These are phyloP conservation scores for Theileria luwenshuni DNA, from an alignment of 169 alveolate species.

Conservation along the genomic window DNA sequence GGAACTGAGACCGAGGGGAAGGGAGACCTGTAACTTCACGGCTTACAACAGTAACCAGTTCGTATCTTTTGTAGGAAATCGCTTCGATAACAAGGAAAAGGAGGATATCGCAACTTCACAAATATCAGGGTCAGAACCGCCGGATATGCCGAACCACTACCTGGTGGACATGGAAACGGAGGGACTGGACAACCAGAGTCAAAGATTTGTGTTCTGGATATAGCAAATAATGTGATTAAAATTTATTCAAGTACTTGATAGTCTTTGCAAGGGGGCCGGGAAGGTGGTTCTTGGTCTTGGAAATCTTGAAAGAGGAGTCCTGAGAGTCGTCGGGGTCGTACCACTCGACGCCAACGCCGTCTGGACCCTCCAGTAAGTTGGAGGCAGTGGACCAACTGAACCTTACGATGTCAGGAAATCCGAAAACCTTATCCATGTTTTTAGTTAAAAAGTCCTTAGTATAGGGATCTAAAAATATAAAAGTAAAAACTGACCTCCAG, in stretches of 20 bases:
- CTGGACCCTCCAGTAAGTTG: constrained; percentile 74
- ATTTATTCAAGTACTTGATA: background rate
- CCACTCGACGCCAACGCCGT: constrained; percentile 74
- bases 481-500: constrained; percentile 73
- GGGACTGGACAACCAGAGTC: background rate
- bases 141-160: constrained; percentile 40
- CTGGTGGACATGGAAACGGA: constrained; percentile 37
- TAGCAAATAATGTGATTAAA: constrained; percentile 33
- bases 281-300: background rate
- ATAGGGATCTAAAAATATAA: constrained; percentile 81
- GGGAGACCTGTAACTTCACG: constrained; percentile 50
- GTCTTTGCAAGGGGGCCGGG: constrained; percentile 33
- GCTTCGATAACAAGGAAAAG: constrained; percentile 40
- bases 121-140: constrained; percentile 29
- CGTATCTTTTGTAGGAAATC: constrained; percentile 42
- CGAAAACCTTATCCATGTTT: constrained; percentile 90
- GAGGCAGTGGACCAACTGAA: constrained; percentile 88
- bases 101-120: constrained; percentile 28
- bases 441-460: constrained; percentile 88
- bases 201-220: constrained; percentile 64
- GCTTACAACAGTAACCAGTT: constrained; percentile 46
- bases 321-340: constrained; percentile 66
- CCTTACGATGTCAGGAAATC: constrained; percentile 89
- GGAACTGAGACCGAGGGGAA: constrained; percentile 61
- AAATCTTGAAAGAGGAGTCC: background rate